Evolutionary conservation across 2,329 filamentous ascomycete species (phyloP).

Genomic region (Daldinia sp.): DNA sequence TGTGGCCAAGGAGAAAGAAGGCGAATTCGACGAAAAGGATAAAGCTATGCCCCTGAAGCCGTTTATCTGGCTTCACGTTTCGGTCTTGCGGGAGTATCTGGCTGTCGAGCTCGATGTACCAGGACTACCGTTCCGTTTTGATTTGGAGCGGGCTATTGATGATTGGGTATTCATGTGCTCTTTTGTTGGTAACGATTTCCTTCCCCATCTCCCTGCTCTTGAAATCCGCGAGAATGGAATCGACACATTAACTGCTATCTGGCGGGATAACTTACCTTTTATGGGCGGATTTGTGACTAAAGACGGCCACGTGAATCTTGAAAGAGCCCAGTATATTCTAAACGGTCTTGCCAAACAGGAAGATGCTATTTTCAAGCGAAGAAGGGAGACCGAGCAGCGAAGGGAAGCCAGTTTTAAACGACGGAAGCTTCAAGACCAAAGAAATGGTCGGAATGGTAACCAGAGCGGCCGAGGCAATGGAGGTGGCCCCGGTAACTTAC

Average conservation of each 20-base stretch:
- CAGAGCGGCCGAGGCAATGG: slow-evolving; percentile 43
- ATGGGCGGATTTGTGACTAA: slow-evolving; percentile 98
- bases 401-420: slow-evolving; percentile 82
- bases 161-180: slow-evolving; percentile 99
- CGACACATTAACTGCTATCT: slow-evolving; percentile 94
- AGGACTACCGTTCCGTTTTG: slow-evolving; percentile 84
- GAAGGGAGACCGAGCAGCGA: slow-evolving; percentile 85
- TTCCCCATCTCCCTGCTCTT: slow-evolving; percentile 95
- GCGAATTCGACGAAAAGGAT: slow-evolving; percentile 84
- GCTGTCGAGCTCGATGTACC: slow-evolving; percentile 87
- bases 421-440: slow-evolving; percentile 72
- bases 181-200: slow-evolving; percentile 98
- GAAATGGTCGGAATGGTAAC: slow-evolving; percentile 45
- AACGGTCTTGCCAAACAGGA: slow-evolving; percentile 90
- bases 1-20: slow-evolving; percentile 77
- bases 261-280: slow-evolving; percentile 87
- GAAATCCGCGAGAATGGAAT: slow-evolving; percentile 98
- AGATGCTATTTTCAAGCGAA: slow-evolving; percentile 88
- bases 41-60: slow-evolving; percentile 78
- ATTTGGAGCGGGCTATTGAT: slow-evolving; percentile 92
- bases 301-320: slow-evolving; percentile 89
- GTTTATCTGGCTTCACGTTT: slow-evolving; percentile 98
- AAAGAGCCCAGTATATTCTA: slow-evolving; percentile 86
- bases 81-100: slow-evolving; percentile 89
- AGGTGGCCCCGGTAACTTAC: slow-evolving; percentile 47